Evolutionary conservation across 2,329 filamentous ascomycete genomes (phyloP).

Genomic region (Lecanicillium sp.): DNA sequence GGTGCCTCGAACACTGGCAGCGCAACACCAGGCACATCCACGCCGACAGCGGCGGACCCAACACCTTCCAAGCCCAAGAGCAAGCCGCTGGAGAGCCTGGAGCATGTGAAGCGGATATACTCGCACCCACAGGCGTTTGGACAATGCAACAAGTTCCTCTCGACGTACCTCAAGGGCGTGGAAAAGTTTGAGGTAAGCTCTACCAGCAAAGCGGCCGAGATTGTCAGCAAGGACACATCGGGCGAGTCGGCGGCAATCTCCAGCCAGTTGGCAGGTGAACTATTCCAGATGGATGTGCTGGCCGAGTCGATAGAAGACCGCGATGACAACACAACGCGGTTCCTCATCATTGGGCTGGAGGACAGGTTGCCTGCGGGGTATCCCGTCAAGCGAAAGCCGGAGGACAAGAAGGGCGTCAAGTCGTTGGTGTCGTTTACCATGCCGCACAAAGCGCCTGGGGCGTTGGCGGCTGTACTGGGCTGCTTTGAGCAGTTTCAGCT

Average conservation of each 20-base stretch:
- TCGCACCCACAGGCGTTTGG: constrained; percentile 94
- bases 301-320: constrained; percentile 63
- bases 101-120: constrained; percentile 67
- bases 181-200: constrained; percentile 78
- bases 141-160: constrained; percentile 74
- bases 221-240: constrained; percentile 52
- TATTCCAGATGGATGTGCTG: constrained; percentile 61
- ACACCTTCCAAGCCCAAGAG: constrained; percentile 34
- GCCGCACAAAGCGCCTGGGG: constrained; percentile 68
- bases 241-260: constrained; percentile 70
- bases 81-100: constrained; percentile 42
- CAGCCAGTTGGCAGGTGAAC: constrained; percentile 61
- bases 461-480: constrained; percentile 69
- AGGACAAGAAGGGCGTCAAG: constrained; percentile 40
- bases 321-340: constrained; percentile 69
- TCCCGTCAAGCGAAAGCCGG: constrained; percentile 17
- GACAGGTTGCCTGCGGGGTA: constrained; percentile 17
- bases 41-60: constrained; percentile 39
- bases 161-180: constrained; percentile 58
- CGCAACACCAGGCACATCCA: constrained; percentile 34
- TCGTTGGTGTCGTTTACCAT: constrained; percentile 78
- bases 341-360: constrained; percentile 54
- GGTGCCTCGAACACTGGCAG: constrained; percentile 19
- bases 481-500: constrained; percentile 67
- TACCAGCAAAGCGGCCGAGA: constrained; percentile 76